These are phyloP conservation scores for Protomyces inouyei DNA, from an alignment of 1,139 yeast genomes.

Conservation along the genomic window DNA sequence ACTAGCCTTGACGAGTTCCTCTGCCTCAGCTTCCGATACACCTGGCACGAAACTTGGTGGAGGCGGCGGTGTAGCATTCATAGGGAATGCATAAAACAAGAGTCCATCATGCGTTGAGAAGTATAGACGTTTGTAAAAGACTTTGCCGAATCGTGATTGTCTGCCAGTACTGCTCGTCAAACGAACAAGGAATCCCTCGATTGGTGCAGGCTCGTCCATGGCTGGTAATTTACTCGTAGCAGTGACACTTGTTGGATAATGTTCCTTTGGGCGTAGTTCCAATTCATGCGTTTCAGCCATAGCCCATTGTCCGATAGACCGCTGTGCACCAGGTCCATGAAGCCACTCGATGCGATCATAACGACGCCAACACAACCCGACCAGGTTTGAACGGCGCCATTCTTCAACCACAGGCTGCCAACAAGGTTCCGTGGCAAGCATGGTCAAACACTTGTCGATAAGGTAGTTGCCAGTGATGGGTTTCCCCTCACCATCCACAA, in stretches of 20 bases:
- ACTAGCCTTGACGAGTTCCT: not conserved
- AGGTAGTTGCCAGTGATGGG: slow-evolving; percentile 35
- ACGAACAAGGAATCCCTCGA: slow-evolving; percentile 71
- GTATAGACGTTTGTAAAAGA: slow-evolving; percentile 55
- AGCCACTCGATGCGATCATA: slow-evolving; percentile 80
- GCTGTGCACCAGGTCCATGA: slow-evolving; percentile 49
- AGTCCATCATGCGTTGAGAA: slow-evolving; percentile 59
- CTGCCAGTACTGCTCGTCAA: slow-evolving; percentile 53
- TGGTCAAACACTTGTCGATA: slow-evolving; percentile 37
- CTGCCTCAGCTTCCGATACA: not conserved
- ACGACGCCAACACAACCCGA: slow-evolving; percentile 58
- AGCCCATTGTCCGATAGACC: slow-evolving; percentile 47
- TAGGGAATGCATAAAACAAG: slow-evolving; percentile 55
- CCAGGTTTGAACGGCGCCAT: slow-evolving; percentile 39
- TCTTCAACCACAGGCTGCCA: slow-evolving; percentile 32
- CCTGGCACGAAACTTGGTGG: slow-evolving; percentile 2
- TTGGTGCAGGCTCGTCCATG: slow-evolving; percentile 55
- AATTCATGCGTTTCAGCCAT: slow-evolving; percentile 47
- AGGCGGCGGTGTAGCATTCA: slow-evolving; percentile 47
- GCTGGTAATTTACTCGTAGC: not conserved
- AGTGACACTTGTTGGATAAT: slow-evolving; percentile 42
- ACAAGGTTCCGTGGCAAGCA: slow-evolving; percentile 36
- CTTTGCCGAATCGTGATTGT: slow-evolving; percentile 43
- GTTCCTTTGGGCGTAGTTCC: slow-evolving; percentile 54
- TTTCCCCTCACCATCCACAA: slow-evolving; percentile 28